Evolutionary conservation across 768 basidiomycete genomes (phyloP).

Genomic region (Phylloporus arenicola): DNA sequence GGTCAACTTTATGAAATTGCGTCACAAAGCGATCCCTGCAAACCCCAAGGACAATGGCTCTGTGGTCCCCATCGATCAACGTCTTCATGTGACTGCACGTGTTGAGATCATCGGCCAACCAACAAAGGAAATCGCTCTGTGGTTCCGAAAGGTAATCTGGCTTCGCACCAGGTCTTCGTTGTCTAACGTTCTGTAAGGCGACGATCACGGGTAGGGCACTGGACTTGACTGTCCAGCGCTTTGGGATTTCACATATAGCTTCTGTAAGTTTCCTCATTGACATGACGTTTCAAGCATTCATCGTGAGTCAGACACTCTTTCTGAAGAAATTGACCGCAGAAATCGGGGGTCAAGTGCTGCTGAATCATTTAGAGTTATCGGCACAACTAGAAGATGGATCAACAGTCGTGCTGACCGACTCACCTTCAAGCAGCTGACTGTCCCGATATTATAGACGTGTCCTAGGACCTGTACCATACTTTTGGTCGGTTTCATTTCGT

Average conservation of each 20-base stretch:
- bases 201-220: slow-evolving; percentile 56
- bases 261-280: slow-evolving; percentile 10
- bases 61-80: slow-evolving; percentile 46
- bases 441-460: not conserved
- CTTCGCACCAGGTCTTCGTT: not conserved
- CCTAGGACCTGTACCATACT: not conserved
- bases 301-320: slow-evolving; percentile 39
- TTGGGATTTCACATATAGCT: slow-evolving; percentile 9
- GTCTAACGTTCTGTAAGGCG: slow-evolving; percentile 34
- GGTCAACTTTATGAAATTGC: slow-evolving; percentile 69
- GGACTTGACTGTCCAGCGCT: slow-evolving; percentile 41
- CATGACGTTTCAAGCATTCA: not conserved
- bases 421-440: not conserved
- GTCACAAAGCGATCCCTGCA: slow-evolving; percentile 59
- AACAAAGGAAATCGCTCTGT: slow-evolving; percentile 45
- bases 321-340: slow-evolving; percentile 31
- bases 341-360: slow-evolving; percentile 29
- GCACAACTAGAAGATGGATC: slow-evolving; percentile 54
- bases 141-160: slow-evolving; percentile 62
- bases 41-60: slow-evolving; percentile 52
- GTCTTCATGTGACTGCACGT: slow-evolving; percentile 51
- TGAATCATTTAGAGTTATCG: slow-evolving; percentile 45
- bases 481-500: not conserved
- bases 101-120: slow-evolving; percentile 23
- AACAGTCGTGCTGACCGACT: slow-evolving; percentile 14